A percentile compares a stretch with the other conserved stretches of the same genome.
phyloP scores from a whole-genome alignment of 164 flowering plant genomes.

The Piper longum region DNA sequence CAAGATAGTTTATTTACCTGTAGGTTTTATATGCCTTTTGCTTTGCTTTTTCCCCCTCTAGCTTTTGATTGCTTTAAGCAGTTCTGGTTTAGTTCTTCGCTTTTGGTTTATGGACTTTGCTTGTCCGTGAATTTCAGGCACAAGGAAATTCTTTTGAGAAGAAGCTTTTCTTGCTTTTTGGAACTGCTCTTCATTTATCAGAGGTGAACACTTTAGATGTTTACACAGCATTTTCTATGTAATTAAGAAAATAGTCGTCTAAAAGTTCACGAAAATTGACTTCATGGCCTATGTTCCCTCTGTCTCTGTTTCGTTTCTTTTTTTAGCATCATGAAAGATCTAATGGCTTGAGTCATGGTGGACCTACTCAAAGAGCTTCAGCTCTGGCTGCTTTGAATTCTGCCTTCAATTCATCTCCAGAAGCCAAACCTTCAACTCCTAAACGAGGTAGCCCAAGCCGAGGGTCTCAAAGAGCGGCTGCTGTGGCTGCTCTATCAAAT shows the following conservation, averaged over 20 bases:
- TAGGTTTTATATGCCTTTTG: background rate
- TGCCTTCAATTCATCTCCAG: slow-evolving; percentile 71
- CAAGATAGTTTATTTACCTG: background rate
- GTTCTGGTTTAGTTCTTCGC: background rate
- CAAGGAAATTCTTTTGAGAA: slow-evolving; percentile 95
- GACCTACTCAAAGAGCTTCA: slow-evolving; percentile 91
- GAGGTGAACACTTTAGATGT: slow-evolving; percentile 39
- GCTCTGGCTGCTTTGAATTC: slow-evolving; percentile 82
- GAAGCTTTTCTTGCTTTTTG: slow-evolving; percentile 66
- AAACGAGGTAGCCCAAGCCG: slow-evolving; percentile 27
- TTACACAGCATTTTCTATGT: background rate
- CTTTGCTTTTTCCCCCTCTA: background rate
- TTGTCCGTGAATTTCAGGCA: slow-evolving; percentile 29
- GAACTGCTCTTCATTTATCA: slow-evolving; percentile 35
- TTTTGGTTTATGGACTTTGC: background rate
- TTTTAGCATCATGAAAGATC: slow-evolving; percentile 42
- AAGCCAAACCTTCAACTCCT: slow-evolving; percentile 23
- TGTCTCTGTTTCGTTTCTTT: background rate
- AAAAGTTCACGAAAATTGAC: background rate
- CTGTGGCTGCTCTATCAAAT: slow-evolving; percentile 85
- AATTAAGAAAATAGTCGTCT: background rate
- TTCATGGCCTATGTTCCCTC: background rate
- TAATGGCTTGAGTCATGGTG: slow-evolving; percentile 57
- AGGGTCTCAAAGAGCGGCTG: slow-evolving; percentile 98
- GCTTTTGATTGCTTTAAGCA: background rate